Conservation (phyloP, 1,139 yeast genomes). For the Yamadazyma membranifaciens region DNA sequence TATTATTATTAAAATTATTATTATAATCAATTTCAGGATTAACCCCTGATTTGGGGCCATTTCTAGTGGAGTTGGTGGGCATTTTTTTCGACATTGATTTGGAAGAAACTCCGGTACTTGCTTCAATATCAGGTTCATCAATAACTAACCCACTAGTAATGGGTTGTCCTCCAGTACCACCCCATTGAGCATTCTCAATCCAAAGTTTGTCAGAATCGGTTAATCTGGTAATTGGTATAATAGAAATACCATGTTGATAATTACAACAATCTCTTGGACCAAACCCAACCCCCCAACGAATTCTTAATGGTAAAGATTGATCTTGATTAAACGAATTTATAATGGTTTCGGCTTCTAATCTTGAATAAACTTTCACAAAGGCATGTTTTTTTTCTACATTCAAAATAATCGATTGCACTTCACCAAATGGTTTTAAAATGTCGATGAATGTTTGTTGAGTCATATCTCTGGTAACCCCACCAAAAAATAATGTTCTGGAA, state of each 20-base stretch:
- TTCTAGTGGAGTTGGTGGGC: conserved; percentile 85
- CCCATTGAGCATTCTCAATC: conserved; percentile 92
- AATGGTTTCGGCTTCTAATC: conserved; percentile 87
- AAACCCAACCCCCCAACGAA: conserved; percentile 98
- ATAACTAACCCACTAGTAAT: conserved; percentile 76
- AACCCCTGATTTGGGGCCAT: conserved; percentile 79
- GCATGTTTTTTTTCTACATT: conserved; percentile 93
- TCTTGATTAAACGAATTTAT: conserved; percentile 53
- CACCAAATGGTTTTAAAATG: conserved; percentile 83
- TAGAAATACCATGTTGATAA: conserved; percentile 84
- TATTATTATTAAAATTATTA: conserved; percentile 2
- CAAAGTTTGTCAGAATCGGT: conserved; percentile 93
- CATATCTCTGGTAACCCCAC: conserved; percentile 88
- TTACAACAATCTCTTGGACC: conserved; percentile 99
- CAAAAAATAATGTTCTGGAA: conserved; percentile 88
- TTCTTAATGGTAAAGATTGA: conserved; percentile 59
- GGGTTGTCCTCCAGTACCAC: conserved; percentile 95
- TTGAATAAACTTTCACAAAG: conserved; percentile 92
- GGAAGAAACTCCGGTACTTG: conserved; percentile 91
- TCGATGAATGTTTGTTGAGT: conserved; percentile 67
- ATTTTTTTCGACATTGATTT: conserved; percentile 86
- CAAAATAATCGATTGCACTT: conserved; percentile 85
- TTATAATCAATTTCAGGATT: conserved; percentile 17
- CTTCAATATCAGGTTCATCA: conserved; percentile 97
- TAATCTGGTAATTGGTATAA: conserved; percentile 80